Base-by-base conservation (phyloP, 2,329 filamentous ascomycete genomes). In the Ophiobolus disseminans region DNA sequence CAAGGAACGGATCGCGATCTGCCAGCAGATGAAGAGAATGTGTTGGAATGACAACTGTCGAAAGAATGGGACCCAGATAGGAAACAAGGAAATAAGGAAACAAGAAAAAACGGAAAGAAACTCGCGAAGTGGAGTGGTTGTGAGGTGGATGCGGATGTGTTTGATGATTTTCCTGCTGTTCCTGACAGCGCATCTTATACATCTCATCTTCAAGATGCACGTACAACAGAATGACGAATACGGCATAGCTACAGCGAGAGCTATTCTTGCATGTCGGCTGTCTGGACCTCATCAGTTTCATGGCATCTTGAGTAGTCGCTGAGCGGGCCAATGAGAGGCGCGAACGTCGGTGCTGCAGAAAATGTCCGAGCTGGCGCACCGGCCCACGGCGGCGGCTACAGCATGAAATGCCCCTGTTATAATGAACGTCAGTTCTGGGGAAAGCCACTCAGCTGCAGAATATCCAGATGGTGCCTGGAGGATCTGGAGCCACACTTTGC, bases 291-390 rank as follows among this genome's bases (percentile, higher is more conserved):
- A 52, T 55, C 57, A 55, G 70, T 73, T 73, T 72, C 68, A 73
- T 57, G 53, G 48, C 30, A 65, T 68, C 57, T 63, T 55, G 69
- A 73, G 68, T 69, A 73, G 69, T 70, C 70, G 70, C 70, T 68
- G 63, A 36, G 35, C 28, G 38, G 44, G 58, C 70, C 69, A 73
- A 73, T 73, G 43, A 68, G 65, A 58, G 30, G 46, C 38, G 39
- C 50, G 58, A 50, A 66, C 44, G 40, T 60, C 58, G 53, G 46
- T 67, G 48, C 55, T 57, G 55, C 56, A 64, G 47, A 65, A 71
- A 70, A 59, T 66, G 60, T 69, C 69, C 66, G 68, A 69, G 67
- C 53, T 48, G 60, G 44, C 50, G 66, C 68, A 67, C 61, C 57
- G 68, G 68, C 66, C 58, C 55, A 54, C 34, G 37, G 45, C 59